Evolutionary conservation across 805 yeast species (phyloP).

Genomic region (Cyberlindnera euphorbiae): DNA sequence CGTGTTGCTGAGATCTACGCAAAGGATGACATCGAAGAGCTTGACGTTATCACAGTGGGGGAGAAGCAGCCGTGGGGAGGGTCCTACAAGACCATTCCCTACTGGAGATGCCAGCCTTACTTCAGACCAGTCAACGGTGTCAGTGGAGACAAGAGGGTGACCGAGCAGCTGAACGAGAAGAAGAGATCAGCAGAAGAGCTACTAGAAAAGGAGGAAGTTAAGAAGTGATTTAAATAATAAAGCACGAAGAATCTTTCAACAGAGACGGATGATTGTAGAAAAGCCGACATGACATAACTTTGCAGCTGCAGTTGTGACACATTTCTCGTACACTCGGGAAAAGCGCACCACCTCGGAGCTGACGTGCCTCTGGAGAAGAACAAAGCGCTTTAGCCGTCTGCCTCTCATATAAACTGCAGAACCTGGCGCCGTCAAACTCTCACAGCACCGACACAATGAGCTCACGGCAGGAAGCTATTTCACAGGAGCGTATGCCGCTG

Average conservation of each 20-base stretch:
- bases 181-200: conserved; percentile 24
- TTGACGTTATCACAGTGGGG: conserved; percentile 55
- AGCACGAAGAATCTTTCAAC: background rate
- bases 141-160: conserved; percentile 40
- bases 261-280: too few relatives aligned
- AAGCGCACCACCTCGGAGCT: too few relatives aligned
- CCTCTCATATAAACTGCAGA: too few relatives aligned
- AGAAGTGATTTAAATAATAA: conserved; percentile 6
- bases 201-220: conserved; percentile 15
- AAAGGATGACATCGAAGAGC: conserved; percentile 44
- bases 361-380: too few relatives aligned
- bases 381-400: too few relatives aligned
- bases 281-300: background rate
- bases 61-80: conserved; percentile 73
- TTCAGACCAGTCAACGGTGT: conserved; percentile 87
- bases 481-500: conserved; percentile 5
- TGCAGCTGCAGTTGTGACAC: background rate
- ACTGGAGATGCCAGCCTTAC: conserved; percentile 96
- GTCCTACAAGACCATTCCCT: conserved; percentile 73
- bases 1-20: conserved; percentile 54
- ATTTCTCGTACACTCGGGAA: background rate
- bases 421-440: too few relatives aligned
- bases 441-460: too few relatives aligned
- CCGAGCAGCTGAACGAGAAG: conserved; percentile 24
- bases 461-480: conserved; percentile 1